Base-by-base conservation (phyloP, 2,329 filamentous ascomycete genomes). In the Grosmannia clavigera region DNA sequence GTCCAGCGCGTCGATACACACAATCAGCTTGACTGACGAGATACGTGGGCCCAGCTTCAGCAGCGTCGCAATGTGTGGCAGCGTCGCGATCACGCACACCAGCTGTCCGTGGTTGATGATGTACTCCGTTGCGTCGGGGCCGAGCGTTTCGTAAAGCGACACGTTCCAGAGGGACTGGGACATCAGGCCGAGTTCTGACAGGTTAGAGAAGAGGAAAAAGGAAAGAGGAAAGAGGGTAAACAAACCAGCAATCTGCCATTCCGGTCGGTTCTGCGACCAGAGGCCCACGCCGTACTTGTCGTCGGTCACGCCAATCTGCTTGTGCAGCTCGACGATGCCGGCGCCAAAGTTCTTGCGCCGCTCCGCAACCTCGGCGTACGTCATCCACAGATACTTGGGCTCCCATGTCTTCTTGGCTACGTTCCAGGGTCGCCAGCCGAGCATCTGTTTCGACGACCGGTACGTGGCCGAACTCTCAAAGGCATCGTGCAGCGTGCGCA, bases 101-200 rank as follows among this genome's bases (percentile, higher is more conserved):
- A 97, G 76, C 63, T 85, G 81, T 59, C 90, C 84, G 71, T 97
- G 92, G 73, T 95, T 95, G 76, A 97, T 87, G 73, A 99, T 96
- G 75, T 89, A 97, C 75, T 97, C 91, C 61, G 89, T 92, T 2
- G 92, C 84, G 66, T 96, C 90, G 14, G 92, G 87, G 11, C 92
- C 92, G 5, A 99, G 82, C 14, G 92, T 96, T 73, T 97, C 94
- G 77, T 99, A 99, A 57, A 99, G 86, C 5, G 92, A 96, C 60
- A 99, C 91, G 27, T 87, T 89, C 74, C 81, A 97, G 35, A 97
- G 82, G 9, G 87, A 83, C 73, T 97, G 94, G 14, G 91, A 94
- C 75, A 89, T 84, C 70, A 88, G 86, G 48, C 84, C 94, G 69
- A 97, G 76, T 77, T 97, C 92, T 90, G 61, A 3, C 5, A 6